These are phyloP conservation scores for Lactarius quietus DNA, from an alignment of 768 basidiomycete species.

Conservation along the genomic window DNA sequence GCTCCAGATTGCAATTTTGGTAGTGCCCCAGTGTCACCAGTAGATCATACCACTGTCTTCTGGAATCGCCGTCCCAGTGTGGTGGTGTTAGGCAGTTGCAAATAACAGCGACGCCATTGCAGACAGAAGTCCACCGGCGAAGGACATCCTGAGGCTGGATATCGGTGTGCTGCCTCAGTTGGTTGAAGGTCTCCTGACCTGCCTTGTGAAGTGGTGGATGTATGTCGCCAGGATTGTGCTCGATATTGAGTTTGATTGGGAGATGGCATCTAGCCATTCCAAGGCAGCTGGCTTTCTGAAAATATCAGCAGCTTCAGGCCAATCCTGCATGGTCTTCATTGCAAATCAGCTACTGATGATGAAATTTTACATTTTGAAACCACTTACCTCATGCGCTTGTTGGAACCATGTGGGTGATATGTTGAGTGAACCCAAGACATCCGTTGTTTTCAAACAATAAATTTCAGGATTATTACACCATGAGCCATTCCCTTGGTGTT, in stretches of 20 bases:
- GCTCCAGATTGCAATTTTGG: background rate
- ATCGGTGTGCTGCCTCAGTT: background rate
- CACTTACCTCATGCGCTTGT: background rate
- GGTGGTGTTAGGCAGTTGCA: background rate
- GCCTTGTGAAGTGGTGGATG: background rate
- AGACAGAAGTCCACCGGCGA: background rate
- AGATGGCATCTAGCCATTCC: background rate
- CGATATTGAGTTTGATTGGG: background rate
- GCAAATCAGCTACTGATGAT: background rate
- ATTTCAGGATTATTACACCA: background rate
- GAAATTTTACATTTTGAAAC: background rate
- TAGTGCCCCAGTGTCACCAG: background rate
- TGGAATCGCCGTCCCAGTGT: background rate
- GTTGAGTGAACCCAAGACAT: background rate
- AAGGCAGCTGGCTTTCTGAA: background rate
- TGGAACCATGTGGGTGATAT: background rate
- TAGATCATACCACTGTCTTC: background rate
- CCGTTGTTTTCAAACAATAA: background rate
- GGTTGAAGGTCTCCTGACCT: background rate
- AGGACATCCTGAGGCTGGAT: background rate
- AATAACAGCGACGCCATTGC: background rate
- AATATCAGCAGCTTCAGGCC: background rate
- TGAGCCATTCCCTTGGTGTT: background rate
- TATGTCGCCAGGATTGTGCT: background rate
- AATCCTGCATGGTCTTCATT: background rate